A percentile compares a stretch with the other conserved stretches of the same genome.
Conservation (phyloP, 1,139 yeast species). For the Hyphopichia pseudoburtonii region DNA sequence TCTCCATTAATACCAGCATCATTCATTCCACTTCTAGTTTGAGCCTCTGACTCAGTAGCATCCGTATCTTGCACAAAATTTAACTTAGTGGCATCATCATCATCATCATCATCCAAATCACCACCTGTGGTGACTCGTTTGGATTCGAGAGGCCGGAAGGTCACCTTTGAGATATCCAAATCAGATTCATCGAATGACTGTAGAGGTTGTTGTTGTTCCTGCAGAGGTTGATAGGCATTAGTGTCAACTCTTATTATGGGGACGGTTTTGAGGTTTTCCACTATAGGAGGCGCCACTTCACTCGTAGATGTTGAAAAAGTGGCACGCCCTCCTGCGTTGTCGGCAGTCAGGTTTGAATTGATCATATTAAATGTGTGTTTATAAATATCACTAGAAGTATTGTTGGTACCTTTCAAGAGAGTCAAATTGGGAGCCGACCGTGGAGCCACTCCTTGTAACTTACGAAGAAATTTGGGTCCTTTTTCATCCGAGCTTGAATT, state of each 20-base stretch:
- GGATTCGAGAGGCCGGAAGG: slow-evolving; percentile 3
- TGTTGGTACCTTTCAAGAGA: neutral
- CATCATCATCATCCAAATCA: neutral
- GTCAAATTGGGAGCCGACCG: slow-evolving; percentile 1
- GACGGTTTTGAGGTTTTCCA: neutral
- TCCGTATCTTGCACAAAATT: too few relatives aligned
- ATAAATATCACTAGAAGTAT: neutral
- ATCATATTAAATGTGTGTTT: neutral
- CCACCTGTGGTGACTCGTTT: slow-evolving; percentile 1
- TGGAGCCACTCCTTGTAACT: too few relatives aligned
- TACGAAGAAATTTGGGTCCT: too few relatives aligned
- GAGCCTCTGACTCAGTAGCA: neutral
- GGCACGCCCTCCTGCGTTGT: too few relatives aligned
- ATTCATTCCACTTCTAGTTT: too few relatives aligned
- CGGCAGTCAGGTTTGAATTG: too few relatives aligned
- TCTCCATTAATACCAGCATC: neutral
- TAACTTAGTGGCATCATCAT: too few relatives aligned
- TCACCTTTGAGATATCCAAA: neutral
- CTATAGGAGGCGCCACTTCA: too few relatives aligned
- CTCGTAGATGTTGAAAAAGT: too few relatives aligned
- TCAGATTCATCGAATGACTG: neutral
- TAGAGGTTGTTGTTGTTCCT: too few relatives aligned
- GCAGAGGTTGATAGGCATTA: too few relatives aligned
- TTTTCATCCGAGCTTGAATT: neutral
- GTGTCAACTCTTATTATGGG: neutral